These are phyloP conservation scores for Trichophyton schoenleinii DNA, from an alignment of 2,329 filamentous ascomycete species.

Conservation along the genomic window DNA sequence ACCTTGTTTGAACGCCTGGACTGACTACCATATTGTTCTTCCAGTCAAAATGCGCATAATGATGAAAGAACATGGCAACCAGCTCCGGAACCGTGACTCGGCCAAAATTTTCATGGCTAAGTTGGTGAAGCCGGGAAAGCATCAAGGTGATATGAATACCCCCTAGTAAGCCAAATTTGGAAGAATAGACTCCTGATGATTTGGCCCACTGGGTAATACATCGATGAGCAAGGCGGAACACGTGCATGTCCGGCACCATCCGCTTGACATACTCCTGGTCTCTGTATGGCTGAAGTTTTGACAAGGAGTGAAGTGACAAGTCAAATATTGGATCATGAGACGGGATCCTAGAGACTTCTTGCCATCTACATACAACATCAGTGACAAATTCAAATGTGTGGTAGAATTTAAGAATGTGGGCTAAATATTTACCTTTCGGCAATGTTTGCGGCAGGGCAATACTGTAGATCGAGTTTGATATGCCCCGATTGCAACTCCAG, in stretches of 20 bases:
- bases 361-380: constrained; percentile 21
- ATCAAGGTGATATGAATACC: constrained; percentile 54
- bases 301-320: constrained; percentile 44
- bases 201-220: constrained; percentile 52
- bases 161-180: constrained; percentile 52
- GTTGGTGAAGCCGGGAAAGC: constrained; percentile 48
- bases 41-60: constrained; percentile 54
- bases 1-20: constrained; percentile 31
- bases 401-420: background rate
- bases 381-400: background rate
- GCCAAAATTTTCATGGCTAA: constrained; percentile 30
- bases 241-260: constrained; percentile 46
- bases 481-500: constrained; percentile 48
- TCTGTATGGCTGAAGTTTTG: constrained; percentile 51
- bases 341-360: constrained; percentile 31
- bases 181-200: constrained; percentile 49
- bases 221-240: constrained; percentile 48
- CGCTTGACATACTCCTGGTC: constrained; percentile 50
- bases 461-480: constrained; percentile 53
- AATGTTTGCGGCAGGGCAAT: constrained; percentile 47
- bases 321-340: constrained; percentile 43
- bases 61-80: constrained; percentile 47
- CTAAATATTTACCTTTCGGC: constrained; percentile 35
- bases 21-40: constrained; percentile 43
- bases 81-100: constrained; percentile 39